Conservation (phyloP, 1,284 basidiomycete genomes). For the Clitocybe nebularis region DNA sequence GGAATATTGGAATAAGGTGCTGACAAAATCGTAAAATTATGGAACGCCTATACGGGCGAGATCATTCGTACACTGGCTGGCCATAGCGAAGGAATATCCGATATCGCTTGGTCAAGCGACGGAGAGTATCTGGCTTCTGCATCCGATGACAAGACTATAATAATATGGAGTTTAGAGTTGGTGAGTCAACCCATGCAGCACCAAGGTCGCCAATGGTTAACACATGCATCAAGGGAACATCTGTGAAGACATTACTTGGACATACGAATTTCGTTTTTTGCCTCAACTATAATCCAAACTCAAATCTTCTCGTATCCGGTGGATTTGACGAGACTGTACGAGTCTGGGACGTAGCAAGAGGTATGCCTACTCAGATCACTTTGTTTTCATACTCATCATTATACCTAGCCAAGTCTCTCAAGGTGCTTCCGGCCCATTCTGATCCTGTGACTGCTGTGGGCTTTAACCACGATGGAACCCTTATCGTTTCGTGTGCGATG, state of each 20-base stretch:
- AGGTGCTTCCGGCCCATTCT: slow-evolving; percentile 89
- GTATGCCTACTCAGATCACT: slow-evolving; percentile 31
- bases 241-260: slow-evolving; percentile 63
- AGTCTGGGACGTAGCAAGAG: slow-evolving; percentile 92
- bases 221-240: slow-evolving; percentile 41
- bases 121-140: slow-evolving; percentile 82
- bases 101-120: slow-evolving; percentile 83
- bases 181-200: slow-evolving; percentile 33
- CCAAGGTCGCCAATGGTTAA: slow-evolving; percentile 6
- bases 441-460: slow-evolving; percentile 93
- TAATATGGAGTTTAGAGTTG: slow-evolving; percentile 74
- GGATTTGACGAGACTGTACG: slow-evolving; percentile 94
- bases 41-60: slow-evolving; percentile 69
- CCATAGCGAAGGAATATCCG: slow-evolving; percentile 81
- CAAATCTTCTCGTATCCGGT: slow-evolving; percentile 88
- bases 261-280: slow-evolving; percentile 96
- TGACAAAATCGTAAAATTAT: slow-evolving; percentile 77
- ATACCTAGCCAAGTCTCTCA: slow-evolving; percentile 64
- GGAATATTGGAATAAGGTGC: slow-evolving; percentile 56
- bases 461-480: slow-evolving; percentile 92
- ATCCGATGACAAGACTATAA: slow-evolving; percentile 85
- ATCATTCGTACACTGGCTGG: slow-evolving; percentile 67
- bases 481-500: slow-evolving; percentile 92
- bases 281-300: slow-evolving; percentile 85
- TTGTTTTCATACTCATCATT: background rate